These are phyloP conservation scores for Macrotyloma uniflorum DNA, from an alignment of 306 rosid species.

Conservation along the genomic window DNA sequence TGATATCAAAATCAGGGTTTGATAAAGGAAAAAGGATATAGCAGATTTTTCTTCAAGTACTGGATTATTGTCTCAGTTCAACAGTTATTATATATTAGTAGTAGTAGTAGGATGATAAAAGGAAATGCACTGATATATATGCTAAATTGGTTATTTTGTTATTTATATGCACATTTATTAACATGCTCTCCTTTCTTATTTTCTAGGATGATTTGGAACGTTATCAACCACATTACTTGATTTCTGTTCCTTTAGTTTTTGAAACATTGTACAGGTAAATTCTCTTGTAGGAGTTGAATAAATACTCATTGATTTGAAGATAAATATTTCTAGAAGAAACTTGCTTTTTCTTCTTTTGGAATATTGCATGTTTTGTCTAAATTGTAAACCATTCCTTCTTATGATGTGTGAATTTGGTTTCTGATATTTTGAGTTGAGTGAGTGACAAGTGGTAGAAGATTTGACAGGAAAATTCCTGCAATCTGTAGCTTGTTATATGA, in stretches of 20 bases:
- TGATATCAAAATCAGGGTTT: slow-evolving; percentile 5
- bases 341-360: background rate
- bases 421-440: slow-evolving; percentile 6
- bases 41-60: background rate
- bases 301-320: slow-evolving; percentile 25
- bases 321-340: background rate
- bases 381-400: background rate
- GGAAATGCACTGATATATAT: background rate
- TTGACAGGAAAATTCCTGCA: background rate
- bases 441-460: background rate
- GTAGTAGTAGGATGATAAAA: background rate
- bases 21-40: background rate
- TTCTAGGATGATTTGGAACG: slow-evolving; percentile 69
- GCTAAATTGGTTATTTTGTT: slow-evolving; percentile 14
- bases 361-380: background rate
- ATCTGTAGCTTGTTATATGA: background rate
- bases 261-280: slow-evolving; percentile 91
- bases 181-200: slow-evolving; percentile 16
- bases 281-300: background rate
- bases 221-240: slow-evolving; percentile 78
- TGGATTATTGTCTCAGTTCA: background rate
- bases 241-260: slow-evolving; percentile 90
- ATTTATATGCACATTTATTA: slow-evolving; percentile 13
- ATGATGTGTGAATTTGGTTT: background rate
- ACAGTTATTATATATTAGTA: background rate